Evolutionary conservation across 1,139 yeast species (phyloP), one percentile per base, ranked within the genome.

Genomic region (Geotrichum citri-aurantii): DNA sequence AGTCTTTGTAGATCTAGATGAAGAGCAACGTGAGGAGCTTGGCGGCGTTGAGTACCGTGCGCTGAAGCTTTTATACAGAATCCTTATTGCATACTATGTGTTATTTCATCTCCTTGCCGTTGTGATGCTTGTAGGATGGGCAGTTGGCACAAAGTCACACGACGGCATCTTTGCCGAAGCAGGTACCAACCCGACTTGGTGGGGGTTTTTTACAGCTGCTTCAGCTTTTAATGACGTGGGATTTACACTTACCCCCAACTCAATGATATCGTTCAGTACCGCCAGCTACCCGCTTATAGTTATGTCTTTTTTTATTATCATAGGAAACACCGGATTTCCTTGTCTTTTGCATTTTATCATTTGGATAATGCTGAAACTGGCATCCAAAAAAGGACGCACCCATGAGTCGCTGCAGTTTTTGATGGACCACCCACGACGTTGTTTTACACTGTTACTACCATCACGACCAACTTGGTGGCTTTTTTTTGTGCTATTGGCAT

Each of bases 1-100:
- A 0, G 88, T 92, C 0, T 93, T 93, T 76, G 87, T 89, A 1
- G 86, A 86, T 26, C 74, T 93, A 57, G 83, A 88, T 2, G 89
- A 84, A 29, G 86, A 82, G 31, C 98, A 93, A 71, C 90, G 90
- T 67, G 95, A 88, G 61, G 99, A 93, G 71, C 75, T 93, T 53
- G 99, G 99, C 37, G 99, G 99, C 55, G 97, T 93, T 14, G 99
- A 93, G 69, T 93, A 93, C 69, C 81, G 97, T 55, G 90, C 99
- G 0, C 80, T 88, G 58, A 89, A 89, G 68, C 74, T 91, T 12
- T 75, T 93, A 58, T 83, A 88, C 58, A 82, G 81, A 65, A 81
- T 93, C 52, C 74, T 93, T 26, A 70, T 84, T 1, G 61, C 71
- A 1, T 92, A 89, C 70, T 90, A 88, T 67, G 64, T 90, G 58